Percentiles rank a stretch among this genome's conserved stretches.
phyloP scores from a whole-genome alignment of 1,284 basidiomycete genomes.

The Ustilago loliicola region DNA sequence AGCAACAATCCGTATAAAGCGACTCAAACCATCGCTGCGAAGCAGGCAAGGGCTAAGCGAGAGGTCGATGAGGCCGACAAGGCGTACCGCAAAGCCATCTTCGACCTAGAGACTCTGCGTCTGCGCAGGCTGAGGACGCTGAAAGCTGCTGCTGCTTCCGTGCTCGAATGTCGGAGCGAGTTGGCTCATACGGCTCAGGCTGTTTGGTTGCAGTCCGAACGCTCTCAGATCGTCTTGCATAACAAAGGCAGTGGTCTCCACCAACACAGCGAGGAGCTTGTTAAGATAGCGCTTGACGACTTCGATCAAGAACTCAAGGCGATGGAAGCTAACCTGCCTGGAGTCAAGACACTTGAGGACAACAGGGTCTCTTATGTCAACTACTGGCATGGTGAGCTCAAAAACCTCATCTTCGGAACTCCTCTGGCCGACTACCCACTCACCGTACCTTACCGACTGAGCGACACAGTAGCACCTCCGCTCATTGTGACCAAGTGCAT shows the following conservation, averaged over 20 bases:
- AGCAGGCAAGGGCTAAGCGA: slow-evolving; percentile 62
- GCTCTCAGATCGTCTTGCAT: slow-evolving; percentile 45
- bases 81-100: slow-evolving; percentile 89
- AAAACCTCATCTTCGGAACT: slow-evolving; percentile 88
- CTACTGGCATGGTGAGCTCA: slow-evolving; percentile 83
- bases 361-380: slow-evolving; percentile 79
- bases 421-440: slow-evolving; percentile 91
- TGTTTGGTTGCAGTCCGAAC: slow-evolving; percentile 58
- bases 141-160: slow-evolving; percentile 84
- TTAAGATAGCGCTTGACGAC: slow-evolving; percentile 82
- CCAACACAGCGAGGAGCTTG: slow-evolving; percentile 73
- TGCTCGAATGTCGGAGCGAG: slow-evolving; percentile 84
- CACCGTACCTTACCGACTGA: slow-evolving; percentile 60
- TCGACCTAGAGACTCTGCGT: slow-evolving; percentile 89
- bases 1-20: slow-evolving; percentile 41
- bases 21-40: slow-evolving; percentile 58
- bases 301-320: slow-evolving; percentile 74
- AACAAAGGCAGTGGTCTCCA: slow-evolving; percentile 55
- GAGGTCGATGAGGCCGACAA: slow-evolving; percentile 77
- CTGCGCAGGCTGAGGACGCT: slow-evolving; percentile 85
- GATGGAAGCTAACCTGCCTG: slow-evolving; percentile 74
- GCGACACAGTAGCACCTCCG: slow-evolving; percentile 73
- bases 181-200: slow-evolving; percentile 75
- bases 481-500: slow-evolving; percentile 88
- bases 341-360: slow-evolving; percentile 72